Evolutionary conservation across 192 early-diverging fungal species (phyloP).

Genomic region (Coemansia javaensis): DNA sequence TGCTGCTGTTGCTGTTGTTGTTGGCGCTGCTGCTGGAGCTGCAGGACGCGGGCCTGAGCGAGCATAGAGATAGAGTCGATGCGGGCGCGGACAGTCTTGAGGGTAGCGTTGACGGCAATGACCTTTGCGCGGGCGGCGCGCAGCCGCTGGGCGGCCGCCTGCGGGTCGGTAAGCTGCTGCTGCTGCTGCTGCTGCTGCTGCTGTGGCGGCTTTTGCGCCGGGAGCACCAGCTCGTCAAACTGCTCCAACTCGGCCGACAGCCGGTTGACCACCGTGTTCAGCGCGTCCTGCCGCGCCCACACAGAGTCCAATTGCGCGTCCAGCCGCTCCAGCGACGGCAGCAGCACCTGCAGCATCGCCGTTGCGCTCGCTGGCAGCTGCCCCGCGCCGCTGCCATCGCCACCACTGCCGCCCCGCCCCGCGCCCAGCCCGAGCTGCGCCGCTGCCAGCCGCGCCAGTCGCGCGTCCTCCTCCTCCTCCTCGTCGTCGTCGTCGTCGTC

Average conservation of each 20-base stretch:
- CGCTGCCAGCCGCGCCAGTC: too few species aligned
- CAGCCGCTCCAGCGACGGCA: constrained; percentile 37
- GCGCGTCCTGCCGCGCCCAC: constrained; percentile 32
- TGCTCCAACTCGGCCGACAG: constrained; percentile 42
- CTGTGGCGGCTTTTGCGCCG: constrained; percentile 1
- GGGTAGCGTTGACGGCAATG: constrained; percentile 21
- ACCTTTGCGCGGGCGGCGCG: constrained; percentile 28
- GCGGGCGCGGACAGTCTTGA: constrained; percentile 35
- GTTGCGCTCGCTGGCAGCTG: constrained; percentile 16
- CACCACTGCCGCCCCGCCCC: too few species aligned
- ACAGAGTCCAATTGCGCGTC: constrained; percentile 38
- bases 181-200: background rate
- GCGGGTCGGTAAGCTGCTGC: background rate
- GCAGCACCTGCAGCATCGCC: constrained; percentile 41
- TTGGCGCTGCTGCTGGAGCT: constrained; percentile 16
- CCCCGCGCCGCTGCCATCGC: too few species aligned
- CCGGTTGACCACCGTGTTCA: constrained; percentile 42
- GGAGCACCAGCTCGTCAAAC: constrained; percentile 37
- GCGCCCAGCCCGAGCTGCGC: too few species aligned
- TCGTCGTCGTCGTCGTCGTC: too few species aligned
- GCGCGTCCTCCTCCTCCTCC: too few species aligned
- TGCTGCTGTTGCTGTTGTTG: background rate
- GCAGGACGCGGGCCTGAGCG: constrained; percentile 40
- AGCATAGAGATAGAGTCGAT: constrained; percentile 46
- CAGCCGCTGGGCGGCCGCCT: constrained; percentile 22